Percentiles rank a stretch among this genome's conserved stretches.
Evolutionary conservation across 139 green algal species (phyloP).

Genomic region (Diplosphaera chodatii): DNA sequence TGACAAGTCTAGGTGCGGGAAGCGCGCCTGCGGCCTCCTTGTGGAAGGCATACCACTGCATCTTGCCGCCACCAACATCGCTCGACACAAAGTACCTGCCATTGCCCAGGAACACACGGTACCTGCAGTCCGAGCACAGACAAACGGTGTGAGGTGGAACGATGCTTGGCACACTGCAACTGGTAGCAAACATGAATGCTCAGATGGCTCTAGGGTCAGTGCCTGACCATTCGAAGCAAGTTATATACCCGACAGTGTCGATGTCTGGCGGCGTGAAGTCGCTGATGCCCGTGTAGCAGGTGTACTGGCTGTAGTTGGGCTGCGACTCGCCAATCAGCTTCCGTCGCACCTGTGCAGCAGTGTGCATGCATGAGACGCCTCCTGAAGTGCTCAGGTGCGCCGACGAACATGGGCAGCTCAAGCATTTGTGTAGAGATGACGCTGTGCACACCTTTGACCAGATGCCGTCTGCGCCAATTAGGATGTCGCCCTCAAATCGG

Average conservation of each 20-base stretch:
- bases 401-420: too few relatives aligned
- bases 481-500: slow-evolving; percentile 66
- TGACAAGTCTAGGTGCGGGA: neutral
- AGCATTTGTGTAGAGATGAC: too few relatives aligned
- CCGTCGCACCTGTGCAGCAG: slow-evolving; percentile 36
- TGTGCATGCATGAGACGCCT: too few relatives aligned
- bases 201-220: too few relatives aligned
- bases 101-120: slow-evolving; percentile 95
- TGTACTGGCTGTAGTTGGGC: slow-evolving; percentile 80
- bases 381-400: too few relatives aligned
- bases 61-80: slow-evolving; percentile 94
- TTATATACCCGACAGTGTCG: slow-evolving; percentile 49
- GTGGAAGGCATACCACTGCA: slow-evolving; percentile 99
- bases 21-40: slow-evolving; percentile 67
- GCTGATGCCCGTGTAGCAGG: slow-evolving; percentile 89
- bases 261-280: slow-evolving; percentile 89
- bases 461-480: slow-evolving; percentile 95
- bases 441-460: slow-evolving; percentile 83
- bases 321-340: slow-evolving; percentile 58
- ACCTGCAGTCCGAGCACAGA: slow-evolving; percentile 31
- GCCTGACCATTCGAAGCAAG: too few relatives aligned
- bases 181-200: neutral
- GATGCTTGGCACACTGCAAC: neutral
- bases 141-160: too few relatives aligned
- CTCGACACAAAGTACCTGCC: slow-evolving; percentile 95